phyloP scores from a whole-genome alignment of 2,329 filamentous ascomycete species.

The Cytospora piceicola region DNA sequence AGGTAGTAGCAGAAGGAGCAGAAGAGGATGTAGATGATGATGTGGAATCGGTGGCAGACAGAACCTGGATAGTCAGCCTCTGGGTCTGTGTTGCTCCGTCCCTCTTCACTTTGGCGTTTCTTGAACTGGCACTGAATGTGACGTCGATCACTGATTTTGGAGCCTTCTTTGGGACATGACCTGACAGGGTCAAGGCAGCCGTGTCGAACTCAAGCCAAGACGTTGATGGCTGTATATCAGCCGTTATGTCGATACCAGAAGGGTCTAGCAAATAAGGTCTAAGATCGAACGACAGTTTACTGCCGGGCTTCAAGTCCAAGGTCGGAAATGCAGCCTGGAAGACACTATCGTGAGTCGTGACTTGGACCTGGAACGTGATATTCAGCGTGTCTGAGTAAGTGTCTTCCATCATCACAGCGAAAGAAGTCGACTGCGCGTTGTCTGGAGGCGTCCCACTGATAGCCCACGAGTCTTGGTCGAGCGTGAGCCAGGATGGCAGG shows the following conservation, averaged over 20 bases:
- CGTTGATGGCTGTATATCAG: constrained; percentile 43
- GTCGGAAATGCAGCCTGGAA: constrained; percentile 47
- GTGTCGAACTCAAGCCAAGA: constrained; percentile 50
- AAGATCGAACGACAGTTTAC: constrained; percentile 49
- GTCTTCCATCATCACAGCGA: constrained; percentile 65
- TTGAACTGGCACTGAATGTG: constrained; percentile 39
- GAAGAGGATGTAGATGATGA: constrained; percentile 34
- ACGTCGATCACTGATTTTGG: constrained; percentile 35
- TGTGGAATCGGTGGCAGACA: constrained; percentile 35
- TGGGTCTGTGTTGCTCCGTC: constrained; percentile 41
- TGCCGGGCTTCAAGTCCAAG: constrained; percentile 47
- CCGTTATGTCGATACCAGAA: constrained; percentile 42
- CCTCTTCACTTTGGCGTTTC: constrained; percentile 25
- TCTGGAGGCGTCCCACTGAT: constrained; percentile 67
- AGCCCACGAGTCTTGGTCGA: constrained; percentile 64
- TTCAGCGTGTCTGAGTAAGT: constrained; percentile 62
- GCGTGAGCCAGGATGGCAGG: constrained; percentile 70
- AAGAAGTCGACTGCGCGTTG: constrained; percentile 61
- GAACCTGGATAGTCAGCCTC: constrained; percentile 43
- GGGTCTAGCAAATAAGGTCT: constrained; percentile 47
- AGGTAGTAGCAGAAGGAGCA: constrained; percentile 33
- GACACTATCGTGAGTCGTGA: constrained; percentile 39
- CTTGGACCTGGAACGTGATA: constrained; percentile 50
- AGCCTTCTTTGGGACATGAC: constrained; percentile 45
- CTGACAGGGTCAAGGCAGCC: constrained; percentile 43